Conservation (phyloP, 2,329 filamentous ascomycete genomes). For the Phaeosphaeria sp. region DNA sequence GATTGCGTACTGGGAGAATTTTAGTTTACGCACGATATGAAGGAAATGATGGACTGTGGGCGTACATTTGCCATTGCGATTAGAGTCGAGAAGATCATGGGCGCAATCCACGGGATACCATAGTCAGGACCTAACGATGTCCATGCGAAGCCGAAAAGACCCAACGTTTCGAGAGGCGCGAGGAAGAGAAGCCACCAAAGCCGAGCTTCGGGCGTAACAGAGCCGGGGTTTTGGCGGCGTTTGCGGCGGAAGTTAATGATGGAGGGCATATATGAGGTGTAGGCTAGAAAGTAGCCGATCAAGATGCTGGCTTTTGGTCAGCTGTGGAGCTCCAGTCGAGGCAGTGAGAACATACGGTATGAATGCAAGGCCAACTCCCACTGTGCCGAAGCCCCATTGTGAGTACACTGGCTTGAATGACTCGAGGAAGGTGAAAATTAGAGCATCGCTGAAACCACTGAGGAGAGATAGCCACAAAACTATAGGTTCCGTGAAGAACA, state of each 20-base stretch:
- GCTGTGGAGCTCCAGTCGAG: neutral
- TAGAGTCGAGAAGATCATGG: slow-evolving; percentile 68
- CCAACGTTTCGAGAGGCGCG: slow-evolving; percentile 67
- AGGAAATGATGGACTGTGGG: neutral
- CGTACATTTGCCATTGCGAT: slow-evolving; percentile 72
- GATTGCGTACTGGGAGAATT: slow-evolving; percentile 68
- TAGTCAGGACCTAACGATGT: slow-evolving; percentile 65
- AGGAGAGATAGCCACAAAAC: slow-evolving; percentile 73
- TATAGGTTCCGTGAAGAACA: slow-evolving; percentile 77
- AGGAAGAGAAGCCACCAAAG: slow-evolving; percentile 70
- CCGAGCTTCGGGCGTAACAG: slow-evolving; percentile 67
- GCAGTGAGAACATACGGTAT: slow-evolving; percentile 52
- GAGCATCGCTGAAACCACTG: slow-evolving; percentile 74
- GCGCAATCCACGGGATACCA: slow-evolving; percentile 70
- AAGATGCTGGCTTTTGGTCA: slow-evolving; percentile 53
- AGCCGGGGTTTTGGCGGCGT: slow-evolving; percentile 57
- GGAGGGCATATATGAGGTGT: slow-evolving; percentile 64
- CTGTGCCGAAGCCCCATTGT: slow-evolving; percentile 68
- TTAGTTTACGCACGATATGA: too few species aligned
- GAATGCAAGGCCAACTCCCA: slow-evolving; percentile 66
- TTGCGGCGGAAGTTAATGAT: slow-evolving; percentile 57
- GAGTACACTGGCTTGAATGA: slow-evolving; percentile 70
- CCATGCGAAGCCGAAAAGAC: slow-evolving; percentile 74
- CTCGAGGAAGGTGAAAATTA: slow-evolving; percentile 80
- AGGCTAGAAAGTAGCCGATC: slow-evolving; percentile 69